Conservation (phyloP, 805 yeast species). For the Komagataella ulmi region DNA sequence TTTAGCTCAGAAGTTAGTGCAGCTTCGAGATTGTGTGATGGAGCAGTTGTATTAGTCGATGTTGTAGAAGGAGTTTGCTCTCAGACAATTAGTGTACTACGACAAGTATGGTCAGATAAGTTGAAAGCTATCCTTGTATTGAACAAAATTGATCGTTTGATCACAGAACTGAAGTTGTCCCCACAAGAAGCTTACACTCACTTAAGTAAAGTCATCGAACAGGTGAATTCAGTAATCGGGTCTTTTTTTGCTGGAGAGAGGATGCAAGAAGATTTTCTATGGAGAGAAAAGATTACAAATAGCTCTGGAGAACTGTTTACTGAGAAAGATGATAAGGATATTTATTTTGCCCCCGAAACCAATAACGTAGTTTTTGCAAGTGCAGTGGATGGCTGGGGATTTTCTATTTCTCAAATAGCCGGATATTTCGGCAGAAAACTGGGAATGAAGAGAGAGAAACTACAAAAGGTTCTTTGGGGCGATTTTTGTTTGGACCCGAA, state of each 20-base stretch:
- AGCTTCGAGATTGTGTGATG: constrained; percentile 92
- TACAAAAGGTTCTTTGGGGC: constrained; percentile 91
- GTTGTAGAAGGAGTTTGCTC: constrained; percentile 98
- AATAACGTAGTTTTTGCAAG: constrained; percentile 85
- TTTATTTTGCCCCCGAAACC: constrained; percentile 77
- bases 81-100: constrained; percentile 85
- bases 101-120: constrained; percentile 94
- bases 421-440: constrained; percentile 73
- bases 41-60: constrained; percentile 90
- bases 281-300: constrained; percentile 44
- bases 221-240: constrained; percentile 90
- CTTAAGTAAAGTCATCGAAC: constrained; percentile 68
- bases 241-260: constrained; percentile 87
- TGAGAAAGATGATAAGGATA: constrained; percentile 67
- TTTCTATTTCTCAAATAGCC: constrained; percentile 79
- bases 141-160: constrained; percentile 82
- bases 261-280: constrained; percentile 72
- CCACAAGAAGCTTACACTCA: constrained; percentile 82
- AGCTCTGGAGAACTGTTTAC: constrained; percentile 37
- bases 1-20: constrained; percentile 94
- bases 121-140: constrained; percentile 78
- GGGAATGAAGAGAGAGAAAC: constrained; percentile 68
- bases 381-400: constrained; percentile 98
- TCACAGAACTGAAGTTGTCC: constrained; percentile 68
- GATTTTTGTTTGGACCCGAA: constrained; percentile 84